A percentile compares a stretch with the other conserved stretches of the same genome.
These are phyloP conservation scores for Panaeolus cyanescens DNA, from an alignment of 768 basidiomycete species.

Conservation along the genomic window DNA sequence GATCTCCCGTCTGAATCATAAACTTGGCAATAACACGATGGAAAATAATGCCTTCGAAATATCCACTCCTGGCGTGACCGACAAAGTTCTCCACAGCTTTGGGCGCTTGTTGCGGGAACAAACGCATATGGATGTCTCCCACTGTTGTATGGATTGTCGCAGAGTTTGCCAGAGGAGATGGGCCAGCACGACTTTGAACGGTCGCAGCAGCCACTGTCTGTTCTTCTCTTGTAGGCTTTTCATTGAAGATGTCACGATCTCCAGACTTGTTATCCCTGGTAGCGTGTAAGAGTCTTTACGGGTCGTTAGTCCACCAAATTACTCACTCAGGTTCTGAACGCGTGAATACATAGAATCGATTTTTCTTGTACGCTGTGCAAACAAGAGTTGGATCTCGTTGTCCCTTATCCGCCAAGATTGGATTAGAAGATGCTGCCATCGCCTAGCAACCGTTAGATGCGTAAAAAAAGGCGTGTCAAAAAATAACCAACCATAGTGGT, in stretches of 20 bases:
- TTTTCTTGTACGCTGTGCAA: constrained; percentile 91
- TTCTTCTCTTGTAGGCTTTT: constrained; percentile 95
- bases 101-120: constrained; percentile 92
- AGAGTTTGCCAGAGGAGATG: constrained; percentile 72
- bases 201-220: constrained; percentile 79
- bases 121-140: constrained; percentile 87
- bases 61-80: constrained; percentile 85
- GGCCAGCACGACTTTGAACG: constrained; percentile 48
- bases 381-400: constrained; percentile 89
- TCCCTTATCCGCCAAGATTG: constrained; percentile 85
- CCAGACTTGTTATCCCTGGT: constrained; percentile 79
- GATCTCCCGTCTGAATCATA: constrained; percentile 97
- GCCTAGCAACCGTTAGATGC: constrained; percentile 48
- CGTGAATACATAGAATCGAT: constrained; percentile 94
- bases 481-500: constrained; percentile 71
- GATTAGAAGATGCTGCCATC: constrained; percentile 96
- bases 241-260: constrained; percentile 98
- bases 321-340: constrained; percentile 87
- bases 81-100: constrained; percentile 99
- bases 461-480: not conserved
- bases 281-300: too few relatives aligned
- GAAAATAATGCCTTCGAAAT: constrained; percentile 92
- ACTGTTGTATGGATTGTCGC: constrained; percentile 94
- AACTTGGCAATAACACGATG: constrained; percentile 99
- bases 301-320: too few relatives aligned